phyloP scores from a whole-genome alignment of 2,329 filamentous ascomycete species.

The Taxawa tesnikishii region DNA sequence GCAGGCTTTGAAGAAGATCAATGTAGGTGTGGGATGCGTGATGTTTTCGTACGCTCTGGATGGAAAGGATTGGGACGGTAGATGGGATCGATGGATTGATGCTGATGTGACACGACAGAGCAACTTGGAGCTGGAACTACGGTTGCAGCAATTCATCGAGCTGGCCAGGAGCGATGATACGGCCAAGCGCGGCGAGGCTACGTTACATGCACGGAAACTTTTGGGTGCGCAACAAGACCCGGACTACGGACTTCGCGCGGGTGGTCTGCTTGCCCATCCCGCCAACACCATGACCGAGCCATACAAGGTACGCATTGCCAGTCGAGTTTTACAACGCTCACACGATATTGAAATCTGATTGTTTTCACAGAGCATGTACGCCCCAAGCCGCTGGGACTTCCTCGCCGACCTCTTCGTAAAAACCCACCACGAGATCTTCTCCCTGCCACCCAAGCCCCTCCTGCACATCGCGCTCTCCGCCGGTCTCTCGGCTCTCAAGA shows the following conservation, averaged over 20 bases:
- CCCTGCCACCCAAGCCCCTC: conserved; percentile 68
- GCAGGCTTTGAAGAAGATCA: conserved; percentile 78
- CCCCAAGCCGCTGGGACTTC: conserved; percentile 56
- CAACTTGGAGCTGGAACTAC: conserved; percentile 83
- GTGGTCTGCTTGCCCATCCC: conserved; percentile 66
- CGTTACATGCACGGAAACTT: conserved; percentile 70
- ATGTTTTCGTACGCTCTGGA: background rate
- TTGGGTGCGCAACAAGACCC: conserved; percentile 57
- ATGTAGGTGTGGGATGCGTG: conserved; percentile 38
- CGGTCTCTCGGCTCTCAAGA: conserved; percentile 89
- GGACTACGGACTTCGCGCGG: conserved; percentile 60
- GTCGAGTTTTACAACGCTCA: conserved; percentile 9
- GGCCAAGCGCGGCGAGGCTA: conserved; percentile 60
- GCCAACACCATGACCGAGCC: conserved; percentile 47
- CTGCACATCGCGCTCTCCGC: conserved; percentile 85
- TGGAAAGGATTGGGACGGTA: too few species aligned
- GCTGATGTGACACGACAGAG: conserved; percentile 35
- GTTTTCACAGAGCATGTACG: conserved; percentile 46
- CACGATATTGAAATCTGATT: too few species aligned
- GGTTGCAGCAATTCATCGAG: conserved; percentile 91
- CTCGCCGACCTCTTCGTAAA: conserved; percentile 71
- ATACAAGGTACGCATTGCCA: conserved; percentile 39
- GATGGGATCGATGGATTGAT: background rate
- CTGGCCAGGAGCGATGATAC: conserved; percentile 58
- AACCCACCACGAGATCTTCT: conserved; percentile 78